Evolutionary conservation across 345 rosid species (phyloP).

Genomic region (Heritiera fomes): DNA sequence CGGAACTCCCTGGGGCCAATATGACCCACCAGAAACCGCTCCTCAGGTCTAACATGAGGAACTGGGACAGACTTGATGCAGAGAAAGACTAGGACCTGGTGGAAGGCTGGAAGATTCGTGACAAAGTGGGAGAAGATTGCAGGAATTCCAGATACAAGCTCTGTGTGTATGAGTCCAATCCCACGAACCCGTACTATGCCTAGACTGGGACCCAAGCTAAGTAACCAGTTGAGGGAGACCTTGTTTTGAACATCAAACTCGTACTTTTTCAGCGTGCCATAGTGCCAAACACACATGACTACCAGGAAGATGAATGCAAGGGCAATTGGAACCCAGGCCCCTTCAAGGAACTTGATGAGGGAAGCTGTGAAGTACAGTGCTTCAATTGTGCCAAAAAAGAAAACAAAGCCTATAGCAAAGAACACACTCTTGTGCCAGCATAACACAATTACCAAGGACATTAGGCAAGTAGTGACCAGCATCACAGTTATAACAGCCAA

Average conservation of each 20-base stretch:
- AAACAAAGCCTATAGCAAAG: conserved; percentile 65
- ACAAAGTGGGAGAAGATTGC: conserved; percentile 95
- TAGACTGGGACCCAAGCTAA: conserved; percentile 69
- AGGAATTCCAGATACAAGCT: conserved; percentile 88
- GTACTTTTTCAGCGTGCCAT: conserved; percentile 73
- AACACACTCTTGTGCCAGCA: conserved; percentile 84
- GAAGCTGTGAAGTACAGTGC: conserved; percentile 93
- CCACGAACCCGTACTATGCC: conserved; percentile 89
- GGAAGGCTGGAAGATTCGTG: conserved; percentile 95
- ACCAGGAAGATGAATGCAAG: conserved; percentile 70
- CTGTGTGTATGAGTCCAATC: conserved; percentile 85
- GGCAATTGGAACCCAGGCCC: conserved; percentile 95
- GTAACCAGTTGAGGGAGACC: conserved; percentile 87
- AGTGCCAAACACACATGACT: conserved; percentile 91
- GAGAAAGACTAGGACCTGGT: conserved; percentile 85
- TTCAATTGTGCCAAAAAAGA: conserved; percentile 82
- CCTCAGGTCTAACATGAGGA: conserved; percentile 84
- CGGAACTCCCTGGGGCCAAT: conserved; percentile 75
- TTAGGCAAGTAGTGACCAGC: conserved; percentile 92
- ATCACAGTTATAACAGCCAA: conserved; percentile 97
- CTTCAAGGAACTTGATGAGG: conserved; percentile 83
- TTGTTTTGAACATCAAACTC: conserved; percentile 89
- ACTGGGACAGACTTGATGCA: conserved; percentile 93
- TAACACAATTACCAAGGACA: conserved; percentile 88
- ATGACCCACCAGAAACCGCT: conserved; percentile 77